These are phyloP conservation scores for Scutellaria baicalensis DNA, from an alignment of 257 asterid species.

Conservation along the genomic window DNA sequence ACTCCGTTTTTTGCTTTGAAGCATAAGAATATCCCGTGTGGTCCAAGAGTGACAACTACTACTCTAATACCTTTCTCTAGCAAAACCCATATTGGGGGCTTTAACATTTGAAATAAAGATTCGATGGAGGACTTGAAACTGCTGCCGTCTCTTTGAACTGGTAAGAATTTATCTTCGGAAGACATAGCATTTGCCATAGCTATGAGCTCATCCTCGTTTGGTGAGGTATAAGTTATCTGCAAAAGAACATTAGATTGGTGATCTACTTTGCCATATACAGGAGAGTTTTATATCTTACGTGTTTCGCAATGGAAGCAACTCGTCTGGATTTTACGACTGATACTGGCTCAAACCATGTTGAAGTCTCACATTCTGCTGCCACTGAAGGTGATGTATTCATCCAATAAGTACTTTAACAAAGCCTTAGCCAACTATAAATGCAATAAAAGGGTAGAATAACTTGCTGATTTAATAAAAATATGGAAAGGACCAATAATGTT, in stretches of 20 bases:
- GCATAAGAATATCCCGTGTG: constrained; percentile 72
- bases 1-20: constrained; percentile 31
- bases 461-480: not conserved
- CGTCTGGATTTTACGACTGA: constrained; percentile 80
- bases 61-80: constrained; percentile 74
- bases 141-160: constrained; percentile 27
- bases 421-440: not conserved
- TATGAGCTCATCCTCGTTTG: constrained; percentile 88
- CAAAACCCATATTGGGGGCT: constrained; percentile 65
- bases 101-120: constrained; percentile 57
- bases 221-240: constrained; percentile 78
- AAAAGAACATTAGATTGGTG: constrained; percentile 15
- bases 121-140: constrained; percentile 22
- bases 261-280: not conserved
- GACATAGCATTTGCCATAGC: constrained; percentile 90
- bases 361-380: constrained; percentile 64
- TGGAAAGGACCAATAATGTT: not conserved
- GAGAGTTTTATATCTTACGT: constrained; percentile 44
- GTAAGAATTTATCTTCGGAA: constrained; percentile 31
- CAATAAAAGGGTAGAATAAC: not conserved
- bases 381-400: constrained; percentile 35
- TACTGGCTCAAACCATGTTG: constrained; percentile 95
- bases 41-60: constrained; percentile 75
- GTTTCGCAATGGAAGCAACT: constrained; percentile 63
- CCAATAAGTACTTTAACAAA: constrained; percentile 8